Evolutionary conservation across 768 basidiomycete species (phyloP).

Genomic region (Lactarius evosmus): DNA sequence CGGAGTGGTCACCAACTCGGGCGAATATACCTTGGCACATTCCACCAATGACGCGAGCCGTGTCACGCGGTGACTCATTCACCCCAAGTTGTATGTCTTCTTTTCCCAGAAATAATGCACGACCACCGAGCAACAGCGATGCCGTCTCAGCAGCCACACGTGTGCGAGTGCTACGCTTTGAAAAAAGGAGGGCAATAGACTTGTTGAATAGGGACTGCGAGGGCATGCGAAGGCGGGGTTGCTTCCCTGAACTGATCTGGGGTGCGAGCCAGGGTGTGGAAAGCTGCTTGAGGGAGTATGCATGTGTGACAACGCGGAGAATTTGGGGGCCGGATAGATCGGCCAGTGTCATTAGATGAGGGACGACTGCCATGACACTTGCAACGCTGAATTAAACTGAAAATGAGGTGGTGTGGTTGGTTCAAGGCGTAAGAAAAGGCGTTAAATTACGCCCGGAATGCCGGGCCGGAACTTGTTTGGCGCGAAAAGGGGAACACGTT

Average conservation of each 20-base stretch:
- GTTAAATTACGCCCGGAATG: too few relatives aligned
- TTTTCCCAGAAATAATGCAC: slow-evolving; percentile 82
- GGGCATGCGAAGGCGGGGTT: slow-evolving; percentile 49
- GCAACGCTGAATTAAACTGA: too few relatives aligned
- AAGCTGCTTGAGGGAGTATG: slow-evolving; percentile 58
- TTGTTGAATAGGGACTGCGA: slow-evolving; percentile 78
- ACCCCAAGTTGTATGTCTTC: slow-evolving; percentile 96
- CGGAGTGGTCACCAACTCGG: slow-evolving; percentile 86
- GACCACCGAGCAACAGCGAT: slow-evolving; percentile 74
- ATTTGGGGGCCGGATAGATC: slow-evolving; percentile 82
- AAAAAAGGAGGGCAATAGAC: slow-evolving; percentile 85
- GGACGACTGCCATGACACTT: slow-evolving; percentile 35
- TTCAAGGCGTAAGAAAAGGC: too few relatives aligned
- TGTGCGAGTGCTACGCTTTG: slow-evolving; percentile 91
- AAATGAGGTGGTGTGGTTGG: too few relatives aligned
- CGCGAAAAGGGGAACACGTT: neutral
- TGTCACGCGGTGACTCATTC: slow-evolving; percentile 84
- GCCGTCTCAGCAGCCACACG: slow-evolving; percentile 86
- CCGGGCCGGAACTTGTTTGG: neutral
- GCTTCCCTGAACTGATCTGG: slow-evolving; percentile 37
- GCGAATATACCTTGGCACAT: slow-evolving; percentile 99
- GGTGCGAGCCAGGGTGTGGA: slow-evolving; percentile 69
- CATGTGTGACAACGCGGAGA: slow-evolving; percentile 56
- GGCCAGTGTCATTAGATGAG: slow-evolving; percentile 84
- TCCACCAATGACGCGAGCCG: slow-evolving; percentile 82